Evolutionary conservation across 495 filamentous ascomycete species (phyloP).

Genomic region (Xylaria longipes): DNA sequence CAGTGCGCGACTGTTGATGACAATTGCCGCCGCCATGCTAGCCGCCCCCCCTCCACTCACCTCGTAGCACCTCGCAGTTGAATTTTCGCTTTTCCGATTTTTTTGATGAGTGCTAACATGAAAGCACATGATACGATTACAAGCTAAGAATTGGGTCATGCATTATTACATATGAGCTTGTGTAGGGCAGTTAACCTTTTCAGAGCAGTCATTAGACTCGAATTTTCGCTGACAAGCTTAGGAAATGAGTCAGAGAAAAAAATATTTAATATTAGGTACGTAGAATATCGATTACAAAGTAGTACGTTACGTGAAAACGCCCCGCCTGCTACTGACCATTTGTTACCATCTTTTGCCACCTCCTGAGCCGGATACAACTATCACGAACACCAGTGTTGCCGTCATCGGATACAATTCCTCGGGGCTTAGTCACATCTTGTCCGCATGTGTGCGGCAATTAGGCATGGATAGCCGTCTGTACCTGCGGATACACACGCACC

Average conservation of each 20-base stretch:
- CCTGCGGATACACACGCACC: conserved; percentile 80
- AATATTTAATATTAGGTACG: not conserved
- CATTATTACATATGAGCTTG: not conserved
- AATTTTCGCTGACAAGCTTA: not conserved
- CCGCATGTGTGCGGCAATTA: conserved; percentile 3
- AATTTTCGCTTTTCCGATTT: not conserved
- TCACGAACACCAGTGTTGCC: not conserved
- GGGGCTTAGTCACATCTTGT: not conserved
- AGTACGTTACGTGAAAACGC: not conserved
- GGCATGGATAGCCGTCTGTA: conserved; percentile 63
- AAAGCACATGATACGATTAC: not conserved
- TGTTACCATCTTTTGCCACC: not conserved
- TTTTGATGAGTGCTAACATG: not conserved
- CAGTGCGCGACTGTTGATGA: not conserved
- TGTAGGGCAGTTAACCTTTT: not conserved
- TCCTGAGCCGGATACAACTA: not conserved
- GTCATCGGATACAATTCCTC: not conserved
- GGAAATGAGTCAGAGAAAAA: not conserved
- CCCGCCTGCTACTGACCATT: not conserved
- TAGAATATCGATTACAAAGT: conserved; percentile 12
- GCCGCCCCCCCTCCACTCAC: not conserved
- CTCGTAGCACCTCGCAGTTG: not conserved
- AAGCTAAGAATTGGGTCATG: not conserved
- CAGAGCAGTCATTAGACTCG: not conserved
- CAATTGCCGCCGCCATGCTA: not conserved